phyloP scores from a whole-genome alignment of 176 grass and related monocot genomes.

The Triticum timopheevii region DNA sequence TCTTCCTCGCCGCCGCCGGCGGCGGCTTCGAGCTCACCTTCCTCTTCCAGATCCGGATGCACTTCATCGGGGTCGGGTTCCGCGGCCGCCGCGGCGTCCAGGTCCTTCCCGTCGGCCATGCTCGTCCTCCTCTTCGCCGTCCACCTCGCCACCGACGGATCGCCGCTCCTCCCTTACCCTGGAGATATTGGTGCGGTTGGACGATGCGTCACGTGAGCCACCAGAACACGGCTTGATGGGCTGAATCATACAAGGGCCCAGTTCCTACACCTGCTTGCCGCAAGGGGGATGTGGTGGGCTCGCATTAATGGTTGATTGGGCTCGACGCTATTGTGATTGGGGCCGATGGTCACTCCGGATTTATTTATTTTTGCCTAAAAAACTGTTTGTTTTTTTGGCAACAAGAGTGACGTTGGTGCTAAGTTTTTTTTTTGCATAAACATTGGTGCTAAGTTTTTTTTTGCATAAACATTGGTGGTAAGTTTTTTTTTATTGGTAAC shows the following conservation, averaged over 20 bases:
- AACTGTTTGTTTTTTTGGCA: too few relatives aligned
- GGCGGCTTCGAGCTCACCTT: background rate
- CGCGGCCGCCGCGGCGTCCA: background rate
- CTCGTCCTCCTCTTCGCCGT: background rate
- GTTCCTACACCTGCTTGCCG: background rate
- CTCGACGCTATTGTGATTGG: background rate
- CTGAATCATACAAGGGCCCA: constrained; percentile 21
- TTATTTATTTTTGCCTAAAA: too few relatives aligned
- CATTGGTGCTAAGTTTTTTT: too few relatives aligned
- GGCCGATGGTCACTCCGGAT: background rate
- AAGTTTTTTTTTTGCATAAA: too few relatives aligned
- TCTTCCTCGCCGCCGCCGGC: background rate
- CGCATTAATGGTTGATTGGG: too few relatives aligned
- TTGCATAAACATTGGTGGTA: too few relatives aligned
- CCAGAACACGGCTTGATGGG: constrained; percentile 21
- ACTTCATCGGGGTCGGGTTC: background rate
- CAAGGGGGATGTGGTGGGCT: background rate
- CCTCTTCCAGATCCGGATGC: background rate
- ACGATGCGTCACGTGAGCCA: constrained; percentile 33
- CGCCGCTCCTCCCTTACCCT: constrained; percentile 34
- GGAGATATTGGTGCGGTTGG: constrained; percentile 42
- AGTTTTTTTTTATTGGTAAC: too few relatives aligned
- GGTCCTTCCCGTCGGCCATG: background rate
- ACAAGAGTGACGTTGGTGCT: too few relatives aligned
- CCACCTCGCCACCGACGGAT: constrained; percentile 34